Evolutionary conservation across 768 basidiomycete genomes (phyloP), one percentile per base, ranked within the genome.

Genomic region (Tylopilus rubrobrunneus): DNA sequence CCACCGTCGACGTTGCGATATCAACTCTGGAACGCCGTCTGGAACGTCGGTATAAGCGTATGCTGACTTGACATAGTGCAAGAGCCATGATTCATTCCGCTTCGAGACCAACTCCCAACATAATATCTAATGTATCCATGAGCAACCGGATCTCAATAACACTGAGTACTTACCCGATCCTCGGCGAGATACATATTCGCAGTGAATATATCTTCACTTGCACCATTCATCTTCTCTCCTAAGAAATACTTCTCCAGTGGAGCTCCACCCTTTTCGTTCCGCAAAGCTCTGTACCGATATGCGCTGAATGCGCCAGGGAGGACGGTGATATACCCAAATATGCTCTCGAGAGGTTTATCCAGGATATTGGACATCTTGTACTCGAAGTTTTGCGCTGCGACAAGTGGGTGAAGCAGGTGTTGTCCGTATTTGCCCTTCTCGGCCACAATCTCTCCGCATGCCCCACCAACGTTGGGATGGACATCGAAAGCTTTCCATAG

Each of bases 121-220:
- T 2, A 98, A 76, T 56, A 98, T 97, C 84, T 85, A 51, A 64
- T 62, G 59, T 67, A 45, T 46, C 41, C 21, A 19, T 60, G 42
- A 64, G 53, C 14, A 17, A 31, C 12, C 0, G 27, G 9, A 49
- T 48, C 33, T 31, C 33, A 45, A 23, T 8, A 33, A 45, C 45
- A 29, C n/a, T 36, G 50, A 75, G 76, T 58, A 75, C 77, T 58
- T 66, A 81, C 79, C 53, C 88, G 84, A 77, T 93, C 92, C 70
- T 95, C 92, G 8, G 92, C 92, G 14, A 96, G 80, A 66, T 95
- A 98, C 92, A 96, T 96, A 66, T 96, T 96, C 23, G 93, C 90
- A 5, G 92, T 94, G 72, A 95, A 95, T 55, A 96, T 93, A 65
- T 92, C 92, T 1, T 89, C 87, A 12, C 83, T 87, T 5, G 87